A percentile compares a stretch with the other conserved stretches of the same genome.
These are phyloP conservation scores for Plectosphaerella sp. DNA, from an alignment of 2,329 filamentous ascomycete species.

Conservation along the genomic window DNA sequence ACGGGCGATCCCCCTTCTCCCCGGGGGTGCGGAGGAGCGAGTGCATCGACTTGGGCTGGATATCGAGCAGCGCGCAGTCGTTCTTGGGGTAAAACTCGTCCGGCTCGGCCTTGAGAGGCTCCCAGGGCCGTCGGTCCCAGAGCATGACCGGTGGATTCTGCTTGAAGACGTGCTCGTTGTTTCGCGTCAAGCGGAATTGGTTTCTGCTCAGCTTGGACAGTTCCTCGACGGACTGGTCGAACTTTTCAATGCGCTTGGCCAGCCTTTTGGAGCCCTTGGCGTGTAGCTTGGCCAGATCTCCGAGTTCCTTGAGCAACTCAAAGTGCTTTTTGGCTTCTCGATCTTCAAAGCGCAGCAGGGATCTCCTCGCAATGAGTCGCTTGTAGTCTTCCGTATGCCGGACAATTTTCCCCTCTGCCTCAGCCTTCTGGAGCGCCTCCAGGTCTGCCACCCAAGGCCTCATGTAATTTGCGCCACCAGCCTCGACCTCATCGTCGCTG, in stretches of 20 bases:
- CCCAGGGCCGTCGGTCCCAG: constrained; percentile 68
- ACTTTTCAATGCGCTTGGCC: constrained; percentile 23
- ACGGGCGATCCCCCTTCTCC: constrained; percentile 30
- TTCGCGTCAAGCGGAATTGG: constrained; percentile 36
- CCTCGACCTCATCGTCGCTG: constrained; percentile 4
- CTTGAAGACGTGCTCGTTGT: constrained; percentile 49
- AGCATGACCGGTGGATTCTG: constrained; percentile 47
- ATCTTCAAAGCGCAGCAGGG: constrained; percentile 18
- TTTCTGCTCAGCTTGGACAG: constrained; percentile 25
- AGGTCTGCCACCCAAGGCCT: constrained; percentile 40
- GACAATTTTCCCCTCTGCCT: constrained; percentile 9
- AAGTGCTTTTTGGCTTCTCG: constrained; percentile 18
- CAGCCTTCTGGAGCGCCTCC: constrained; percentile 27
- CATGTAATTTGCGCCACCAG: constrained; percentile 12
- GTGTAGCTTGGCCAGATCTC: constrained; percentile 18
- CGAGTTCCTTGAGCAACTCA: constrained; percentile 26
- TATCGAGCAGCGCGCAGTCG: constrained; percentile 57
- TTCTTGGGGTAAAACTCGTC: constrained; percentile 65
- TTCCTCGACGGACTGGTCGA: constrained; percentile 25
- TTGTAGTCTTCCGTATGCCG: not conserved
- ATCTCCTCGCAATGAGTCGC: constrained; percentile 22
- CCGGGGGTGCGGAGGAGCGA: constrained; percentile 43
- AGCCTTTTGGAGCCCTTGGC: constrained; percentile 17
- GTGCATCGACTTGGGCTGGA: constrained; percentile 55
- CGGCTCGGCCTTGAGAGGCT: constrained; percentile 56